Conservation (phyloP, 495 filamentous ascomycete species). For the Penicillium angulare region DNA sequence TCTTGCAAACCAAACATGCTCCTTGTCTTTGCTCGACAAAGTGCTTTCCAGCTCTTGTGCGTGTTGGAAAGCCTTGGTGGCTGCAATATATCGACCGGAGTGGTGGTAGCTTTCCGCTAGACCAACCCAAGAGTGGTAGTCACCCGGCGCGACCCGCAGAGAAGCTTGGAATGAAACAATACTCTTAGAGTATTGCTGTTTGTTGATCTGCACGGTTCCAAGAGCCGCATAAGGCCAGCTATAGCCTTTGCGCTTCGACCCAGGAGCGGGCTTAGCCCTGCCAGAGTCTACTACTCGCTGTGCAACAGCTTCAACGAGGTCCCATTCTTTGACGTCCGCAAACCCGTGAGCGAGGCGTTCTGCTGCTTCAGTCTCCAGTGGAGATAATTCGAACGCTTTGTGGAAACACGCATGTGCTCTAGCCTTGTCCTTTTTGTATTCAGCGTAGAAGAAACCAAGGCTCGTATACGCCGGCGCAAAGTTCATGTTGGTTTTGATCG, state of each 20-base stretch:
- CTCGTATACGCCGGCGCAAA: conserved; percentile 91
- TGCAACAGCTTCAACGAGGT: conserved; percentile 87
- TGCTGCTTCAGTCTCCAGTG: conserved; percentile 82
- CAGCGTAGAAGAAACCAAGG: conserved; percentile 91
- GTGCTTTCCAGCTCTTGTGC: conserved; percentile 64
- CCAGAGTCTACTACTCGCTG: conserved; percentile 92
- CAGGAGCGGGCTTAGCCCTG: conserved; percentile 81
- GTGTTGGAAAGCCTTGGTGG: conserved; percentile 84
- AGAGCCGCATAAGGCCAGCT: conserved; percentile 98
- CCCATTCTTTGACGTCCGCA: conserved; percentile 90
- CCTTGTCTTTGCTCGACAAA: conserved; percentile 39
- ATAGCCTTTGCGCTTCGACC: conserved; percentile 82
- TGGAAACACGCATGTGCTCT: conserved; percentile 89
- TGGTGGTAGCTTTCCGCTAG: conserved; percentile 95
- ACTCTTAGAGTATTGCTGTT: conserved; percentile 82
- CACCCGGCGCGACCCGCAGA: conserved; percentile 74
- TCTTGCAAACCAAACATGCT: conserved; percentile 86
- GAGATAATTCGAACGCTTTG: conserved; percentile 92
- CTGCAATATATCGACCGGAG: conserved; percentile 86
- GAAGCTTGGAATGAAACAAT: conserved; percentile 90
- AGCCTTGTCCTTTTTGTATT: conserved; percentile 82
- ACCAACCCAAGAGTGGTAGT: conserved; percentile 95
- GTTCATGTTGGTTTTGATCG: conserved; percentile 83
- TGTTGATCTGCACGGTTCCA: conserved; percentile 94
- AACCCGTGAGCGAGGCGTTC: conserved; percentile 82